Conservation (phyloP, 768 basidiomycete genomes). For the Udeniomyces megalosporus region DNA sequence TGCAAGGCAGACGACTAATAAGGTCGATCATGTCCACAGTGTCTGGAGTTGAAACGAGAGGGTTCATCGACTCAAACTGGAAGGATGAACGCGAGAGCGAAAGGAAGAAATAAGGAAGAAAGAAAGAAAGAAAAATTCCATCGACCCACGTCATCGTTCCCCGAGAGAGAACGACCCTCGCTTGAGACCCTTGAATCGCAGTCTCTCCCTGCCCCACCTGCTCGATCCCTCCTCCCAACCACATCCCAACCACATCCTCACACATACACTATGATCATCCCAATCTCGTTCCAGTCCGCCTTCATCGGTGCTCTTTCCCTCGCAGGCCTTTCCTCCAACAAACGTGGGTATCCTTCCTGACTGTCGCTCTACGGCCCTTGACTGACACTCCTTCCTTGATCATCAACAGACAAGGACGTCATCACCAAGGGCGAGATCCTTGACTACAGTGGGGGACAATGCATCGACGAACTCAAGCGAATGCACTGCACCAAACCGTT, state of each 20-base stretch:
- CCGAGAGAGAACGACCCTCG: too few species aligned
- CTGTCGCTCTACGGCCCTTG: too few species aligned
- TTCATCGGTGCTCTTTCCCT: background rate
- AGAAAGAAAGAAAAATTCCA: too few species aligned
- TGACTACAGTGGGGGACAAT: conserved; percentile 24
- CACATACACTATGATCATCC: background rate
- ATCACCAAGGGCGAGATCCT: conserved; percentile 23
- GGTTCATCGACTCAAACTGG: too few species aligned
- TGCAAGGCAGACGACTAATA: too few species aligned
- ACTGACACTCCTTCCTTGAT: background rate
- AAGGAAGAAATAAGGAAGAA: too few species aligned
- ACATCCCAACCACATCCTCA: background rate
- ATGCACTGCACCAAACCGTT: conserved; percentile 26
- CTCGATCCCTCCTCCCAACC: background rate
- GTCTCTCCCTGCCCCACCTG: background rate
- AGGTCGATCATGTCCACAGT: too few species aligned
- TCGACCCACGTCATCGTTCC: too few species aligned
- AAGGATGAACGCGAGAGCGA: too few species aligned
- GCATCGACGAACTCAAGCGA: conserved; percentile 23
- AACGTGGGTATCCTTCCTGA: conserved; percentile 26
- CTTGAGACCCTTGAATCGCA: background rate
- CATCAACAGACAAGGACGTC: conserved; percentile 18
- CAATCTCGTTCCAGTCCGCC: background rate
- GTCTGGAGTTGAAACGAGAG: too few species aligned
- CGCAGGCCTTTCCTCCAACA: background rate